Base-by-base conservation (phyloP, 2,329 filamentous ascomycete species). In the Diaporthe australafricana region DNA sequence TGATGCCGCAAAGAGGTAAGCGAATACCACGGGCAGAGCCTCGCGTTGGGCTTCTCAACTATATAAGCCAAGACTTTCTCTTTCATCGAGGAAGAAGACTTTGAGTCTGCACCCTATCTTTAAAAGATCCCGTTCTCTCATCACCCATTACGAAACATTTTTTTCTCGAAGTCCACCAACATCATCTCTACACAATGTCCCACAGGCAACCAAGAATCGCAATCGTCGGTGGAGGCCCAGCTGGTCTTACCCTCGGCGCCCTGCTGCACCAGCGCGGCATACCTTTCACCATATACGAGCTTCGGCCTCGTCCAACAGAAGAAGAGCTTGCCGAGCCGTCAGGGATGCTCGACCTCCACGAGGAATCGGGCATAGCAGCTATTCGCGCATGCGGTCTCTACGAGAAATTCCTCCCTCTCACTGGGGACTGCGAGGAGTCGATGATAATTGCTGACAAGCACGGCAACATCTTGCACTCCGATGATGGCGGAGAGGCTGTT, bases 301-400 rank as follows among this genome's bases (percentile, higher is more conserved):
- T 80, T 1, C 80, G 80, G 17, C 69, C 75, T 1, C 74, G 75
- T 14, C 81, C 80, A 12, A 78, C 76, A 1, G 65, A 74, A 0
- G 75, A 75, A 2, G 77, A 78, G 14, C 73, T 80, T 8, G 63
- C 75, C 6, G 70, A 75, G 3, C 79, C 79, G 2, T 80, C 78
- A 7, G 86, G 87, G 14, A 84, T 78, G 70, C 83, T 89, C 3
- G 87, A 89, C 74, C 79, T 90, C 1, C 86, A 89, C 74, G 78
- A 80, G 1, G 75, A 81, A 7, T 81, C 83, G 0, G 87, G 87
- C 0, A 82, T 86, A 6, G 77, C 79, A 3, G 87, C 85, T 0
- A 76, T 89, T 9, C 79, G 78, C 7, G 82, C 83, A 67, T 83
- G 82, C 17, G 85, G 83, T 0, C 78, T 89, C 17, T 84, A 78